These are phyloP conservation scores for Sporothrix protearum DNA, from an alignment of 2,329 filamentous ascomycete genomes.

Conservation along the genomic window DNA sequence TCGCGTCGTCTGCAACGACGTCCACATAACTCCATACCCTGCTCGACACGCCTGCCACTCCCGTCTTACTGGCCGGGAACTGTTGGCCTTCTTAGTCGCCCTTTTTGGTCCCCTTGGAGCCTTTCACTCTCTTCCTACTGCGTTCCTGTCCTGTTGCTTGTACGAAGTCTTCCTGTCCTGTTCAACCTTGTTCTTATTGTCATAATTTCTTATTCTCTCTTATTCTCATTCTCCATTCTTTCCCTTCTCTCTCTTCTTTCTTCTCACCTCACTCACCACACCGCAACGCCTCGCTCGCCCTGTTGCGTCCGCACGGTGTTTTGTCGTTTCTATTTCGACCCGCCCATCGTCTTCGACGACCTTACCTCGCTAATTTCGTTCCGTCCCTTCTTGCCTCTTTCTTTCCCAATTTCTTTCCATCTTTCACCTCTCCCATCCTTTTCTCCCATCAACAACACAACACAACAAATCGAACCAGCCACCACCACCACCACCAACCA, in stretches of 20 bases:
- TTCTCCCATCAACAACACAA: not conserved
- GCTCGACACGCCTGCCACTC: slow-evolving; percentile 12
- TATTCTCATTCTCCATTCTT: slow-evolving; percentile 15
- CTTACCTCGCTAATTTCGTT: not conserved
- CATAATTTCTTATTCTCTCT: slow-evolving; percentile 3
- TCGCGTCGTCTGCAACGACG: slow-evolving; percentile 5
- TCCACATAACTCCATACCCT: not conserved
- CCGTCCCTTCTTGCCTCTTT: not conserved
- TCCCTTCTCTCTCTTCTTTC: not conserved
- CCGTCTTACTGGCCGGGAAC: slow-evolving; percentile 16
- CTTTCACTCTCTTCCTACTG: not conserved
- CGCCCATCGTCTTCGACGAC: slow-evolving; percentile 2
- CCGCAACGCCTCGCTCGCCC: not conserved
- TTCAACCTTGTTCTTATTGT: not conserved
- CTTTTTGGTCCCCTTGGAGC: not conserved
- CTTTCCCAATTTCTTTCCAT: not conserved
- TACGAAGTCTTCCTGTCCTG: not conserved
- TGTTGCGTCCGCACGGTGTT: slow-evolving; percentile 2
- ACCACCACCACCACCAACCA: not conserved
- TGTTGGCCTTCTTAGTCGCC: slow-evolving; percentile 14
- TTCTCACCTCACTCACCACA: not conserved
- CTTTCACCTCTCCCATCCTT: not conserved
- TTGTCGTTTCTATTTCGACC: not conserved
- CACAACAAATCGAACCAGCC: not conserved
- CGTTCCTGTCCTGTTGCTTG: not conserved